Evolutionary conservation across 306 rosid species (phyloP).

Genomic region (Lathyrus tuberosus): DNA sequence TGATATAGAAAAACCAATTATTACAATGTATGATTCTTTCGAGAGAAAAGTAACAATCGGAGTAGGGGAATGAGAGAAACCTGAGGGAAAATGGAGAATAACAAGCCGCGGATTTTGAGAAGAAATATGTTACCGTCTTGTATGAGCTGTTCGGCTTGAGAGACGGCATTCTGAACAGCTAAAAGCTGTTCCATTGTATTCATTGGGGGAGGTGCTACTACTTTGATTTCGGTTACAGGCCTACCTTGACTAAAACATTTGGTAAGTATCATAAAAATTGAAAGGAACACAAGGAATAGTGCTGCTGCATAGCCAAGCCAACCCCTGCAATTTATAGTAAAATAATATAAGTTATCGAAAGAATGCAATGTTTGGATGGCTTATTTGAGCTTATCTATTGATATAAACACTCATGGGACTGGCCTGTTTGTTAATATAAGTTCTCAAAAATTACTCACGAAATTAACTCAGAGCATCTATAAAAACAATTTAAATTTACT

Average conservation of each 20-base stretch:
- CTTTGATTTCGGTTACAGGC: slow-evolving; percentile 65
- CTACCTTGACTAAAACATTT: slow-evolving; percentile 56
- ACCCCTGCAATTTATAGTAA: slow-evolving; percentile 60
- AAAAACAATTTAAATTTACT: too few relatives aligned
- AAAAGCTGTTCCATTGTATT: slow-evolving; percentile 94
- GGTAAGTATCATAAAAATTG: slow-evolving; percentile 72
- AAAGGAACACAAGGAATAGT: slow-evolving; percentile 48
- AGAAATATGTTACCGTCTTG: slow-evolving; percentile 81
- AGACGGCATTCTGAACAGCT: slow-evolving; percentile 83
- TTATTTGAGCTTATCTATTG: background rate
- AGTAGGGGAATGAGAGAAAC: slow-evolving; percentile 47
- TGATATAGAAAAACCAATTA: slow-evolving; percentile 44
- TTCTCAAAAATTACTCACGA: too few relatives aligned
- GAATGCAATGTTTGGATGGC: slow-evolving; percentile 10
- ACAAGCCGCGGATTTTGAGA: slow-evolving; percentile 79
- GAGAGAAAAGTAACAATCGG: background rate
- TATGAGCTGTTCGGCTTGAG: slow-evolving; percentile 75
- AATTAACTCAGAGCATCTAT: too few relatives aligned
- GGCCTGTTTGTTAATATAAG: background rate
- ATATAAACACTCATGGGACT: too few relatives aligned
- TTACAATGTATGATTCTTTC: slow-evolving; percentile 27
- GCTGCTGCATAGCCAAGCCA: slow-evolving; percentile 79
- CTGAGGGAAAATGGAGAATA: slow-evolving; percentile 85
- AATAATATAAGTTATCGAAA: slow-evolving; percentile 17
- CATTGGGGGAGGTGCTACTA: slow-evolving; percentile 78